These are phyloP conservation scores for Pseudoscleropodium purum DNA, from an alignment of 225 moss, liverwort and hornwort species.

Conservation along the genomic window DNA sequence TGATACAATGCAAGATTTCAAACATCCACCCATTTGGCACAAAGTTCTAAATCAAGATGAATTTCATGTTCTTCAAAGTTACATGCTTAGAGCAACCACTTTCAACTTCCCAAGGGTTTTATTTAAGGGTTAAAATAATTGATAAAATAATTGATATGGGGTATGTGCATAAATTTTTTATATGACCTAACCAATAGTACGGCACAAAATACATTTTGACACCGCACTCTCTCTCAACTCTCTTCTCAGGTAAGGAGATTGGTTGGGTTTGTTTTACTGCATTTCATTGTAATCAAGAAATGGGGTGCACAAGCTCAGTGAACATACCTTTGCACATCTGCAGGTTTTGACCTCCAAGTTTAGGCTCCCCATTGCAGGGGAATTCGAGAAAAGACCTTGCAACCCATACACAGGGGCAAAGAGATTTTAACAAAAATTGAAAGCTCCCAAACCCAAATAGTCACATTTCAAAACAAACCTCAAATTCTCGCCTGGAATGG, in stretches of 20 bases:
- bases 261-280: not conserved
- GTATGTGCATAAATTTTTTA: not conserved
- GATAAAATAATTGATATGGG: too few species aligned
- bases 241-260: not conserved
- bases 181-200: not conserved
- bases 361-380: too few species aligned
- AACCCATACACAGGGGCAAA: not conserved
- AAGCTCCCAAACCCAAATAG: too few species aligned
- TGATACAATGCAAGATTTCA: not conserved
- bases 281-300: not conserved
- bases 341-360: not conserved
- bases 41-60: not conserved
- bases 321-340: too few species aligned
- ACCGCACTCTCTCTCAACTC: not conserved
- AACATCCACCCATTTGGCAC: fast-evolving
- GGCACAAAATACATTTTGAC: not conserved
- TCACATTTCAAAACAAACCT: not conserved
- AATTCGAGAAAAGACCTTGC: not conserved
- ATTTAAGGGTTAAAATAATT: not conserved
- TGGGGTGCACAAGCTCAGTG: not conserved
- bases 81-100: not conserved
- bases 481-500: not conserved
- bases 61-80: not conserved
- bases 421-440: not conserved
- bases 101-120: not conserved